Conservation (phyloP, 805 yeast species). For the Saccharomycopsis sp. region DNA sequence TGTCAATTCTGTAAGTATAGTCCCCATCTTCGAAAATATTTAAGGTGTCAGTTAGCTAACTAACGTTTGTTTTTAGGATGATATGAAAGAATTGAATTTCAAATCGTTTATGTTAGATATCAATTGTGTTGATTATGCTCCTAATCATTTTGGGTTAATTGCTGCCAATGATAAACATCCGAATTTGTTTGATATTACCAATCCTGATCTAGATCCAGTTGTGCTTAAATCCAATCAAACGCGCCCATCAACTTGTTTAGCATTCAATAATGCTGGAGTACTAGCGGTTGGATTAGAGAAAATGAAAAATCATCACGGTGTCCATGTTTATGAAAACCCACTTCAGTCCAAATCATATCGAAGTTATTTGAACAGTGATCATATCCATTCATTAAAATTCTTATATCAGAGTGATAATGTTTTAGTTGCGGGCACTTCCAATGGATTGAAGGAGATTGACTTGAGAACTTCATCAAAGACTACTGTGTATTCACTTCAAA, state of each 20-base stretch:
- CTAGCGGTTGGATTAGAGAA: slow-evolving; percentile 17
- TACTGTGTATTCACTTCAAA: slow-evolving; percentile 1
- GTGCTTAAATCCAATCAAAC: slow-evolving; percentile 3
- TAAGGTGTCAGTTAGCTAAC: neutral
- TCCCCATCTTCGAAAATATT: too few relatives aligned
- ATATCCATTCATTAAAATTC: slow-evolving; percentile 12
- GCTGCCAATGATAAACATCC: slow-evolving; percentile 13
- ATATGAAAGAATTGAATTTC: slow-evolving; percentile 7
- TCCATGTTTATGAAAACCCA: slow-evolving; percentile 15
- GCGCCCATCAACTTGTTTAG: slow-evolving; percentile 2
- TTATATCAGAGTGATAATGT: neutral
- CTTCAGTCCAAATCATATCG: neutral
- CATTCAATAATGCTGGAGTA: slow-evolving; percentile 2
- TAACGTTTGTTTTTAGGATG: neutral
- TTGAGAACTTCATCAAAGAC: slow-evolving; percentile 1
- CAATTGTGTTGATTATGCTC: slow-evolving; percentile 13
- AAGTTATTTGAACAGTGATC: slow-evolving; percentile 8
- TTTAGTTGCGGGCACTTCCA: slow-evolving; percentile 9
- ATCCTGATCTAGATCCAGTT: slow-evolving; percentile 7
- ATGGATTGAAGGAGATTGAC: slow-evolving; percentile 16
- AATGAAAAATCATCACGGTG: slow-evolving; percentile 11
- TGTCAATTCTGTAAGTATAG: neutral
- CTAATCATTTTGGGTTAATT: slow-evolving; percentile 8
- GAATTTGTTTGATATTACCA: slow-evolving; percentile 6
- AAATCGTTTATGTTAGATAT: slow-evolving; percentile 10